A percentile compares a stretch with the other conserved stretches of the same genome.
Evolutionary conservation across 768 basidiomycete genomes (phyloP).

Genomic region (Russula dissimulans): DNA sequence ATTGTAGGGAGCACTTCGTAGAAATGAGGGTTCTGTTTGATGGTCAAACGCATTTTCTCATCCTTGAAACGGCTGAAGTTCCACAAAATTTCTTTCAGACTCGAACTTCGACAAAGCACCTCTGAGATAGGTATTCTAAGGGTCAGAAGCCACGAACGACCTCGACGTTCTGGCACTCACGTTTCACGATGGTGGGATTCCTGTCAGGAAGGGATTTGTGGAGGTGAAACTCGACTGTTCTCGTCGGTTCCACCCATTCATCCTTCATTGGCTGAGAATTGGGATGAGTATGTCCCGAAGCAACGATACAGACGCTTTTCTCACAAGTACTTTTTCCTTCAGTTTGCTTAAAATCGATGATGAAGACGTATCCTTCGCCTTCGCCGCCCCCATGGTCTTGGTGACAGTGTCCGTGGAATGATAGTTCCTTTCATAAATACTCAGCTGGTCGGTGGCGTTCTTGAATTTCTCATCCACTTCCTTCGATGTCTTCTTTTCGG

Average conservation of each 20-base stretch:
- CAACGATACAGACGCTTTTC: too few relatives aligned
- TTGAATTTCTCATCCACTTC: not conserved
- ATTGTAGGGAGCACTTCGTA: not conserved
- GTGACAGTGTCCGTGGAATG: not conserved
- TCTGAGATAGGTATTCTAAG: not conserved
- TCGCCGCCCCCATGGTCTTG: not conserved
- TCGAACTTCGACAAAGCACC: not conserved
- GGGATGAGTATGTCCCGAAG: not conserved
- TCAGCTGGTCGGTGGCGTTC: not conserved
- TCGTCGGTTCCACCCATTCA: not conserved
- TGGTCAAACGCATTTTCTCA: not conserved
- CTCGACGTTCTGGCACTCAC: not conserved
- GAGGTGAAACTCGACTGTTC: not conserved
- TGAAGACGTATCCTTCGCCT: not conserved
- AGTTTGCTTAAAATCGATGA: not conserved
- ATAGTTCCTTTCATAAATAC: not conserved
- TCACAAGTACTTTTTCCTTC: not conserved
- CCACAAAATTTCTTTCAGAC: constrained; percentile 4
- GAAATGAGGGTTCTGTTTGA: constrained; percentile 12
- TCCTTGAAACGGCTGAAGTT: constrained; percentile 4
- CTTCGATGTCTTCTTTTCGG: not conserved
- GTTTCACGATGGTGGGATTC: not conserved
- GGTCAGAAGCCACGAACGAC: not conserved
- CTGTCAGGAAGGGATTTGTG: not conserved
- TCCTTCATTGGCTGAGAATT: not conserved